A percentile compares a stretch with the other conserved stretches of the same genome.
Conservation (phyloP, 345 rosid species). For the Eucalyptus shirleyi region DNA sequence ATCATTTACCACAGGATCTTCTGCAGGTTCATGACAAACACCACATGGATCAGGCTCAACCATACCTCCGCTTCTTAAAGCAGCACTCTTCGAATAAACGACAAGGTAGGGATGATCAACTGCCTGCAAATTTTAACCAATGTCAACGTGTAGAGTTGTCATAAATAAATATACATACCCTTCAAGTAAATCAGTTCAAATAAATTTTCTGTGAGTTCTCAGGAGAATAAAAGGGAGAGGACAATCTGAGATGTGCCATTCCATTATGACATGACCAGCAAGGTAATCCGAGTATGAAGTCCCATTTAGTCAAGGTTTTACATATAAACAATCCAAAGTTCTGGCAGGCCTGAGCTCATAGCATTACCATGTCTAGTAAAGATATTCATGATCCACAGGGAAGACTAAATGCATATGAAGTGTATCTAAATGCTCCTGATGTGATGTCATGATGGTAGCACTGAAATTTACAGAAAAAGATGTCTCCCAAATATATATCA, state of each 20-base stretch:
- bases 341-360: background rate
- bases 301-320: background rate
- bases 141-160: background rate
- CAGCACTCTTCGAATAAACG: slow-evolving; percentile 49
- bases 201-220: background rate
- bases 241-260: background rate
- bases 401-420: background rate
- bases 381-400: background rate
- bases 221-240: background rate
- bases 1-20: slow-evolving; percentile 63
- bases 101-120: slow-evolving; percentile 99
- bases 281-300: background rate
- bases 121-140: slow-evolving; percentile 48
- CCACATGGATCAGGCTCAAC: slow-evolving; percentile 38
- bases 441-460: background rate
- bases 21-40: slow-evolving; percentile 72
- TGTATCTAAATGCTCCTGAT: background rate
- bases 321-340: background rate
- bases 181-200: background rate
- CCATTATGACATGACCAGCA: background rate
- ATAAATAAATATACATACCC: background rate
- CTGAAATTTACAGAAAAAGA: background rate
- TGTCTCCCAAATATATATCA: background rate
- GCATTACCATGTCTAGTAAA: background rate
- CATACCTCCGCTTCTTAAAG: slow-evolving; percentile 13